These are phyloP conservation scores for Cyclostephanos invisitatus DNA, from an alignment of 108 stramenopile genomes.

Conservation along the genomic window DNA sequence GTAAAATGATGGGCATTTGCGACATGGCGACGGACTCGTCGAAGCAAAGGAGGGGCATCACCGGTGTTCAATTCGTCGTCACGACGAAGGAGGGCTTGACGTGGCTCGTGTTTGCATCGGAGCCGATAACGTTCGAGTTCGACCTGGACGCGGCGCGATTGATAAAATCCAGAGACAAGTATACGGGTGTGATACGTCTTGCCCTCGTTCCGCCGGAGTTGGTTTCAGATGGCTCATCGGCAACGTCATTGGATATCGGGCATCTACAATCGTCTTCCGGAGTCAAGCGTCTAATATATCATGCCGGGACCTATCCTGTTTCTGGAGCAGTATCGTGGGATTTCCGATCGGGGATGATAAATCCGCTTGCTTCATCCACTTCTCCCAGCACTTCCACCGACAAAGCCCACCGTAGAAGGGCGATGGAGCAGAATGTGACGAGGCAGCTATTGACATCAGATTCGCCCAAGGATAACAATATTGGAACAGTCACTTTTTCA, in stretches of 20 bases:
- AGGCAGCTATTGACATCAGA: constrained; percentile 7
- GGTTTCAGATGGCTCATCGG: constrained; percentile 1
- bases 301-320: constrained; percentile 76
- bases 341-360: constrained; percentile 47
- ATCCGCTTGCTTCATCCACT: constrained; percentile 19
- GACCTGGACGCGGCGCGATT: constrained; percentile 46
- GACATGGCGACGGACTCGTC: constrained; percentile 34
- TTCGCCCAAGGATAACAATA: constrained; percentile 28
- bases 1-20: constrained; percentile 46
- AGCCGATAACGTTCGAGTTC: constrained; percentile 65
- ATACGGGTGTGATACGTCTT: constrained; percentile 69
- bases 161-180: constrained; percentile 46
- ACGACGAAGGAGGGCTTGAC: constrained; percentile 62
- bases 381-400: constrained; percentile 1
- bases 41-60: constrained; percentile 35
- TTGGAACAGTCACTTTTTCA: constrained; percentile 66
- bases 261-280: constrained; percentile 60
- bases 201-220: constrained; percentile 64
- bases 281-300: constrained; percentile 76
- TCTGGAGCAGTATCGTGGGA: constrained; percentile 66
- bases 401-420: constrained; percentile 12
- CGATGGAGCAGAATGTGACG: background rate
- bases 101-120: constrained; percentile 84
- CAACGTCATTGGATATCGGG: constrained; percentile 19
- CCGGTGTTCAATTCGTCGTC: constrained; percentile 81